Percentiles rank a stretch among this genome's conserved stretches.
Conservation (phyloP, 495 filamentous ascomycete species). For the Baudoinia panamericana region DNA sequence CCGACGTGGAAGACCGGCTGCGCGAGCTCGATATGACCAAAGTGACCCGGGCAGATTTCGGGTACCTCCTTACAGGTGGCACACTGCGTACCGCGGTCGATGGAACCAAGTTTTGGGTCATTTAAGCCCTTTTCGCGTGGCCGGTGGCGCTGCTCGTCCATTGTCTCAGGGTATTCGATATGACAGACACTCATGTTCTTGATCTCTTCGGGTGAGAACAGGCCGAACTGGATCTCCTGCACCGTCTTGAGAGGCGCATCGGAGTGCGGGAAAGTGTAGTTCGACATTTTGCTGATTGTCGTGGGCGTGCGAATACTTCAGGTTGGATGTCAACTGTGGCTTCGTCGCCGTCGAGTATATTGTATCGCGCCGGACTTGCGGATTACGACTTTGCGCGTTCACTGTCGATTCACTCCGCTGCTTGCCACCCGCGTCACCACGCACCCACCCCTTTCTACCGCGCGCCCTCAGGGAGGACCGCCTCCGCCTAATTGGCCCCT, state of each 20-base stretch:
- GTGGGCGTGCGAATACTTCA: neutral
- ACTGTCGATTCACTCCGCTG: conserved; percentile 1
- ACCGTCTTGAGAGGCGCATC: conserved; percentile 91
- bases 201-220: conserved; percentile 92
- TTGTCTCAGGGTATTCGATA: conserved; percentile 91
- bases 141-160: conserved; percentile 84
- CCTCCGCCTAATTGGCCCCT: conserved; percentile 7
- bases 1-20: conserved; percentile 87
- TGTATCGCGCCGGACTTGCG: neutral
- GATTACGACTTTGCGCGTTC: conserved; percentile 1
- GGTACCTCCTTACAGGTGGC: conserved; percentile 89
- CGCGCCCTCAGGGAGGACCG: conserved; percentile 19
- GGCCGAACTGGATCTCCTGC: conserved; percentile 96
- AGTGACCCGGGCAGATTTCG: conserved; percentile 91
- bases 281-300: conserved; percentile 59
- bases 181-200: conserved; percentile 91
- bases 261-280: conserved; percentile 80
- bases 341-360: conserved; percentile 9
- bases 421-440: conserved; percentile 5
- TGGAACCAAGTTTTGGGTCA: conserved; percentile 85
- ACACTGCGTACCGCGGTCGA: conserved; percentile 87
- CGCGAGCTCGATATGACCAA: conserved; percentile 93
- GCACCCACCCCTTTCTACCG: conserved; percentile 8
- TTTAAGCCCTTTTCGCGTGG: conserved; percentile 83
- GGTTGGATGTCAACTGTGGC: neutral